These are phyloP conservation scores for Calonectria multiphialidica DNA, from an alignment of 2,329 filamentous ascomycete species.

Conservation along the genomic window DNA sequence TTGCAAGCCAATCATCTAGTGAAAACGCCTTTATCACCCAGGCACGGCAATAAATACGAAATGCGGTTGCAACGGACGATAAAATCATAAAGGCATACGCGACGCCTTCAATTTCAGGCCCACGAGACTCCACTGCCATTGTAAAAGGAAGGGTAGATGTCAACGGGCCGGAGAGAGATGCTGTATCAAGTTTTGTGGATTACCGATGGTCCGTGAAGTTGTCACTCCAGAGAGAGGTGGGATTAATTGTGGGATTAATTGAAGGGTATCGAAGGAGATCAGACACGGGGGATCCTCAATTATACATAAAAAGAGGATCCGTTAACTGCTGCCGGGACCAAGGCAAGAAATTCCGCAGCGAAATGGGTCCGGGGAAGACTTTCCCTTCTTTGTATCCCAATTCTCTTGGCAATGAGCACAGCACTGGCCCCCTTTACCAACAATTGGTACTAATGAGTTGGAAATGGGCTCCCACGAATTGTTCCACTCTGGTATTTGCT, in stretches of 20 bases:
- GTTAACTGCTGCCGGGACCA: not conserved
- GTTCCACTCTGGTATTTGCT: not conserved
- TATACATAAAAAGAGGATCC: not conserved
- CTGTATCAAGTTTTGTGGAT: not conserved
- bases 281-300: not conserved
- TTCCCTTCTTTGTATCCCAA: not conserved
- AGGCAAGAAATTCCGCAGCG: not conserved
- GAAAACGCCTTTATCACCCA: not conserved
- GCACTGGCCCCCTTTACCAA: not conserved
- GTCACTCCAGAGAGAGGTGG: not conserved
- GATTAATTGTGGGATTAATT: not conserved
- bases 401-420: not conserved
- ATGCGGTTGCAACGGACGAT: not conserved
- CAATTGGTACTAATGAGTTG: not conserved
- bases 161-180: not conserved
- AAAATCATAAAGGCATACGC: not conserved
- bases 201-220: not conserved
- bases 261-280: not conserved
- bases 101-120: not conserved
- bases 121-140: not conserved
- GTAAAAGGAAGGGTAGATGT: not conserved
- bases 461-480: not conserved
- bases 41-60: slow-evolving; percentile 17
- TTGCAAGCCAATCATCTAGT: not conserved
- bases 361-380: not conserved